Conservation (phyloP, 2,329 filamentous ascomycete genomes). For the Gyromitra esculenta region DNA sequence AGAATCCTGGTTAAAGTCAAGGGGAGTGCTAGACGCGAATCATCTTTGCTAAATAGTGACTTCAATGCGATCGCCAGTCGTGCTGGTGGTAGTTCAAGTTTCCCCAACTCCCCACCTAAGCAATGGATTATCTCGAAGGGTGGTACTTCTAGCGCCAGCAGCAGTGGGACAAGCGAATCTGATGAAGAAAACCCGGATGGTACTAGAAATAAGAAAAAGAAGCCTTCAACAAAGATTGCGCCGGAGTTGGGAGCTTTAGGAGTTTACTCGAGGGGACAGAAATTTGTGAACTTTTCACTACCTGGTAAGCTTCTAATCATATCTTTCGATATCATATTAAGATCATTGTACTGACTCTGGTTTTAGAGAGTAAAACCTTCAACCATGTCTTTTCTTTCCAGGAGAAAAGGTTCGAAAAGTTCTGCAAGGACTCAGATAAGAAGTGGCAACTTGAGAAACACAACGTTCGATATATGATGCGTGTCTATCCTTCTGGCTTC, state of each 20-base stretch:
- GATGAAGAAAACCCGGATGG: conserved; percentile 52
- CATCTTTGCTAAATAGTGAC: conserved; percentile 44
- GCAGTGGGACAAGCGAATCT: conserved; percentile 69
- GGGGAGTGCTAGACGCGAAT: conserved; percentile 56
- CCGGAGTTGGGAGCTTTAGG: conserved; percentile 84
- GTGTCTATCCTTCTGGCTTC: conserved; percentile 86
- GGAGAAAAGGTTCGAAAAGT: conserved; percentile 84
- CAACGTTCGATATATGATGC: conserved; percentile 90
- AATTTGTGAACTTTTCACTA: conserved; percentile 72
- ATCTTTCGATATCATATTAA: not conserved
- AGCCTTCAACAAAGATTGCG: conserved; percentile 75
- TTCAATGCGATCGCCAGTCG: conserved; percentile 45
- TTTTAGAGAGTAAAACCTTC: conserved; percentile 77
- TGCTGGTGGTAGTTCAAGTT: conserved; percentile 31
- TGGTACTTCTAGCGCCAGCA: conserved; percentile 62
- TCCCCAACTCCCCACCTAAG: conserved; percentile 37
- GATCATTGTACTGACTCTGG: conserved; percentile 6
- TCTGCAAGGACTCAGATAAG: conserved; percentile 77
- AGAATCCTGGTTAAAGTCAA: conserved; percentile 96
- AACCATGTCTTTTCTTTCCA: conserved; percentile 97
- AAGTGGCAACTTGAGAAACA: conserved; percentile 85
- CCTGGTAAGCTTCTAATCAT: conserved; percentile 53
- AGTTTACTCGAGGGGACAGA: conserved; percentile 79
- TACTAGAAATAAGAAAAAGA: conserved; percentile 63
- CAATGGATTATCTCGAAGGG: conserved; percentile 37